Base-by-base conservation (phyloP, 169 alveolate genomes). In the Perkinsus marinus region DNA sequence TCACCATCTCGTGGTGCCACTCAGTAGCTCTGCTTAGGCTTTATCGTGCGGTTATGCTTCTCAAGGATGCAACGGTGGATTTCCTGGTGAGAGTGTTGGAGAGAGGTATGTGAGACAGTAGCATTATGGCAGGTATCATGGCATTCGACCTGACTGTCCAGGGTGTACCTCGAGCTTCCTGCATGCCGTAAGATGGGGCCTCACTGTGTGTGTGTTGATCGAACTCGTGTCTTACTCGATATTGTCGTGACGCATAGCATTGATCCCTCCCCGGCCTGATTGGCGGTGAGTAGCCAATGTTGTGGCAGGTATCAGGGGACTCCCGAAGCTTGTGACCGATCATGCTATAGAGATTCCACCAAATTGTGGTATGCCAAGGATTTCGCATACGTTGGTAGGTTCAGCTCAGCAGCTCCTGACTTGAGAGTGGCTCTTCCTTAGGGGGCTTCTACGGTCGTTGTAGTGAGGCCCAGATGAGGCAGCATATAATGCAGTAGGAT, bases 401-500 rank as follows among this genome's bases (percentile, higher is more conserved):
- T 57, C 36, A 26, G 7, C 79, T 13, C 34, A 2, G 36, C 37
- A 0, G 36, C 26, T 6, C 34, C 5, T 2, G 7, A 30, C 30
- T 6, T 57, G 79, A 26, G 34, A 0, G 37, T 57, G 3, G 26
- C 22, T 13, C 79, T 26, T 57, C 37, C 37, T 19, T 16, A 57
- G 79, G 79, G 0, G 94, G 94, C 5, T 93, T 92, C n/a, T 93
- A 93, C 91, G 94, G 93, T 13, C 92, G 94, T 39, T 39, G 94
- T 36, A 92, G 90, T 39, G 94, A 93, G 68, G 93, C 91, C 6
- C 89, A 26, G 46, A 93, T 93, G 93, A 93, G 39, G 39, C 68
- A 46, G 68, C 93, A 93, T 89, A 93, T 93, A 68, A 16, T 57
- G 34, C 36, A 57, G 79, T 26, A 57, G 34, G 79, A 19, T 7